Evolutionary conservation across 2,329 filamentous ascomycete species (phyloP).

Genomic region (Neofusicoccum parvum): DNA sequence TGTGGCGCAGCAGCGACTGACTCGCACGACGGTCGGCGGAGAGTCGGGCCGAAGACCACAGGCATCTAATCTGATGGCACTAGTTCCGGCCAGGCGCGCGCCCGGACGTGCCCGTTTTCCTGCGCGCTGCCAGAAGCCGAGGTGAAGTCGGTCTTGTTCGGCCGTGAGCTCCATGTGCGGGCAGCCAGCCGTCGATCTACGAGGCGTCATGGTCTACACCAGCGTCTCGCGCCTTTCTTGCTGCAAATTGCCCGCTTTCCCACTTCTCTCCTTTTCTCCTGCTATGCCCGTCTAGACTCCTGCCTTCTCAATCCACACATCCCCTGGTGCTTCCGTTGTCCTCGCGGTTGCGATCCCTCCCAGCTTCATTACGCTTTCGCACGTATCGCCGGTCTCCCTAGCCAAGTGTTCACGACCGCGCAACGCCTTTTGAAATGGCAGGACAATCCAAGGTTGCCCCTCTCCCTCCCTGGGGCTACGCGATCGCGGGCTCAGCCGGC

Average conservation of each 20-base stretch:
- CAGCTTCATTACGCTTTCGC: background rate
- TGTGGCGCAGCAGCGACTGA: slow-evolving; percentile 1
- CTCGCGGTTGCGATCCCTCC: background rate
- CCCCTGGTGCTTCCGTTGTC: background rate
- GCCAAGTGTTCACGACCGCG: background rate
- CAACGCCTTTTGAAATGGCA: slow-evolving; percentile 46
- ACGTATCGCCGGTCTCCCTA: slow-evolving; percentile 7
- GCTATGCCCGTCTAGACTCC: slow-evolving; percentile 1
- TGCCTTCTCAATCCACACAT: background rate
- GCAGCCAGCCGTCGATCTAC: slow-evolving; percentile 16
- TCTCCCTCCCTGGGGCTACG: slow-evolving; percentile 90
- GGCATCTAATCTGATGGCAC: slow-evolving; percentile 12
- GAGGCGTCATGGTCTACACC: slow-evolving; percentile 12
- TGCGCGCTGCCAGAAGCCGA: slow-evolving; percentile 10
- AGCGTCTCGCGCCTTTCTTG: slow-evolving; percentile 3
- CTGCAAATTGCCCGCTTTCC: slow-evolving; percentile 3
- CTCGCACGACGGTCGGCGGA: background rate
- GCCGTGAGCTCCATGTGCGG: slow-evolving; percentile 19
- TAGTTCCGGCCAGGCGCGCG: background rate
- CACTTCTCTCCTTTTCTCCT: background rate
- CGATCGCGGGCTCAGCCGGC: slow-evolving; percentile 87
- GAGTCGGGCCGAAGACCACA: background rate
- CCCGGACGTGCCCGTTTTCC: background rate
- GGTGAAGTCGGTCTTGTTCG: slow-evolving; percentile 19
- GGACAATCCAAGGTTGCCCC: slow-evolving; percentile 65